Base-by-base conservation (phyloP, 2,329 filamentous ascomycete species). In the Fusarium agapanthi region DNA sequence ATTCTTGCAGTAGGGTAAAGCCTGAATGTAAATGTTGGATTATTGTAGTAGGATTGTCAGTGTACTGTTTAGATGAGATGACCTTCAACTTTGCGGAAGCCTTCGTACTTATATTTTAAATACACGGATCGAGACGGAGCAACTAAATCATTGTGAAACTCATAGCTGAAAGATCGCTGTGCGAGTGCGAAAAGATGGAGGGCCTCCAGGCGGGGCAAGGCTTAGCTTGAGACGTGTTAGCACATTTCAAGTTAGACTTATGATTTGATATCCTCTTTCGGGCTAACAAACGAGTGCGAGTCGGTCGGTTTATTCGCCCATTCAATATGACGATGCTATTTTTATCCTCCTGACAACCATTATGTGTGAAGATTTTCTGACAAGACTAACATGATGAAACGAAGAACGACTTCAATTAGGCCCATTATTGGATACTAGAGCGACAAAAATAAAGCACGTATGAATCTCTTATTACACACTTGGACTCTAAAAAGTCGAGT, bases 381-480 rank as follows among this genome's bases (percentile, higher is more conserved):
- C 12, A 24, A 15, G 3, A 8, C 6, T 10, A 1, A 14, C 5
- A 24, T 4, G 6, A 16, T 30, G 9, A 0, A 15, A 22, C 3
- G 8, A 5, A 22, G 0, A 16, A 7, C 14, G 20, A 22, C 0
- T 14, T 30, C 7, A 22, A 3, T 12, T 16, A 9, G 5, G 28
- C 14, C 0, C 5, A 4, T 3, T 0, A 12, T 0, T 3, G 9
- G 6, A 9, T 13, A 1, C 6, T 12, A 16, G 7, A 8, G 14
- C 5, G 20, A 5, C 6, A 48, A 12, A 3, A 30, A 6, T 0
- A 48, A 48, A 9, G 7, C 28, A 24, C 8, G 2, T 16, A 28
- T 13, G 4, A 22, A 40, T 40, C 11, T 54, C 24, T 40, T n/a
- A 40, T 54, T 54, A 54, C 24, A 38, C 24, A 13, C 6, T 28